Percentiles rank a stretch among this genome's conserved stretches.
These are phyloP conservation scores for Talaromyces sp. DNA, from an alignment of 2,329 filamentous ascomycete species.

Conservation along the genomic window DNA sequence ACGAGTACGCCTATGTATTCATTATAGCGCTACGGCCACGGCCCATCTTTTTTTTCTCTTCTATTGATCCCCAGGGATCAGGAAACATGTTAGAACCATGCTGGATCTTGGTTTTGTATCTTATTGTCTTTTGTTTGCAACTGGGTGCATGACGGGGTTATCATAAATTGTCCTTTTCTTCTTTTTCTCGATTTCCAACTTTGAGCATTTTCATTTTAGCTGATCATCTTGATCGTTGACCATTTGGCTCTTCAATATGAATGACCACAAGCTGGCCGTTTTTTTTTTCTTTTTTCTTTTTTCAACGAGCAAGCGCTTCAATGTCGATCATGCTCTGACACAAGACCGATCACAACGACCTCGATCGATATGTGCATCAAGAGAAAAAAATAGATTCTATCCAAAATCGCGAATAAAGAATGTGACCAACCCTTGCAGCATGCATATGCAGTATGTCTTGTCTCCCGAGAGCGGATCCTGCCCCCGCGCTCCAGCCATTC, in stretches of 20 bases:
- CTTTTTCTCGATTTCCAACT: not conserved
- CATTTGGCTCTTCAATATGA: not conserved
- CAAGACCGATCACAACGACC: not conserved
- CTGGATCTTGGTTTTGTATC: not conserved
- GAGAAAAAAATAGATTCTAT: not conserved
- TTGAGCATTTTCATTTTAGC: not conserved
- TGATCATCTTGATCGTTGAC: not conserved
- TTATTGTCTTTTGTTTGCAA: not conserved
- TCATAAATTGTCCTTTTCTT: not conserved
- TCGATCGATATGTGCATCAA: not conserved
- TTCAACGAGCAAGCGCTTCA: too few species aligned
- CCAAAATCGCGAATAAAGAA: not conserved
- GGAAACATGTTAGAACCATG: not conserved
- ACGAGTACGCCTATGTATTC: not conserved
- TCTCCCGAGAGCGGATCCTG: not conserved
- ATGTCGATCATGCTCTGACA: not conserved
- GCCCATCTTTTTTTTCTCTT: not conserved
- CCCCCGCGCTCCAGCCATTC: too few species aligned
- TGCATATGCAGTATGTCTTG: not conserved
- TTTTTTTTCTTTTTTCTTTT: too few species aligned
- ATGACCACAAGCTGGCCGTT: not conserved
- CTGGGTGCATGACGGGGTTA: slow-evolving; percentile 1
- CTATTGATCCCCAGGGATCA: not conserved
- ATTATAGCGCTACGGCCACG: not conserved
- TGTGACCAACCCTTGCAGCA: not conserved